Evolutionary conservation across 78 protist species (phyloP), one percentile per base, ranked within the genome.

Genomic region (Dictyostelium discoideum): DNA sequence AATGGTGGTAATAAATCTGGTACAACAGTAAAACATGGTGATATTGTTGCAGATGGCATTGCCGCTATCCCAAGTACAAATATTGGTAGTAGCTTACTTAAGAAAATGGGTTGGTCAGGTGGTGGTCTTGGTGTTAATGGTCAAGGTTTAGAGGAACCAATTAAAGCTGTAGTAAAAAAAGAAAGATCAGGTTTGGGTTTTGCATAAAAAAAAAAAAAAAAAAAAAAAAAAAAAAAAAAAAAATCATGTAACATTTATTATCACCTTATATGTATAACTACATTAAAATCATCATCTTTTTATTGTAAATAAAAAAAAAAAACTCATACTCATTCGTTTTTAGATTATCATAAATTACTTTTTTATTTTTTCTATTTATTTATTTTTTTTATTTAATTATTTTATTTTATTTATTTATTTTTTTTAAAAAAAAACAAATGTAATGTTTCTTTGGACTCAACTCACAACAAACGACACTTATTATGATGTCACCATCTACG

Each of bases 71-170:
- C 84, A 3, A 20, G 32, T 0, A 24, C 82, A 9, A 89, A 89
- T 69, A 40, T 89, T 67, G 94, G 94, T 32, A 79, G 74, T 32
- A 24, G 73, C 3, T 29, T 89, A 22, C 3, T 89, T 24, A 89
- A 89, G 16, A 89, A 63, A 46, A 67, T 89, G 82, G 94, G 94
- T 40, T 89, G 94, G 94, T 29, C 80, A 26, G 94, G 94, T 69
- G 94, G 94, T 69, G 94, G 94, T 48, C 54, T 89, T 26, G 94
- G 94, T 22, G 32, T 65, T 9, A 20, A 60, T 14, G 87, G 82
- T 48, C 85, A 89, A 69, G 94, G 94, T 29, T 22, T 63, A 18
- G 94, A 67, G 50, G 65, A 84, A 67, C 87, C 87, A 26, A 20
- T 89, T 29, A 65, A 89, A 32, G 94, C 87, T 2, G 72, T 81